Evolutionary conservation across 805 yeast species (phyloP).

Genomic region (Candida peoriensis): DNA sequence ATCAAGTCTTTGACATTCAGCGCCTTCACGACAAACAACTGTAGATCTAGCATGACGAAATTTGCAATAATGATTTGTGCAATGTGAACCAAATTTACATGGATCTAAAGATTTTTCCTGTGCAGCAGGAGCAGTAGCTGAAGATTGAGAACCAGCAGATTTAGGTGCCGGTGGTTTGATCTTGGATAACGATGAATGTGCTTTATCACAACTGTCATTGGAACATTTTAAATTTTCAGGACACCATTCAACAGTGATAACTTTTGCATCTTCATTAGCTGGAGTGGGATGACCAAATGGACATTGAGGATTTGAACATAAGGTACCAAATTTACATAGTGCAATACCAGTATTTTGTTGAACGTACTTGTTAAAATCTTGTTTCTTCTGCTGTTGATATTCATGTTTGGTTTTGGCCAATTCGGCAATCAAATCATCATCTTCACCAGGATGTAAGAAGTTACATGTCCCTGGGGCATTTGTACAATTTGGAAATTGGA

Average conservation of each 20-base stretch:
- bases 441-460: conserved; percentile 81
- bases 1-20: conserved; percentile 69
- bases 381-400: conserved; percentile 34
- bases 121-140: conserved; percentile 17
- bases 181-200: conserved; percentile 76
- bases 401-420: conserved; percentile 57
- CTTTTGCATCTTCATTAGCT: conserved; percentile 68
- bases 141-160: conserved; percentile 17
- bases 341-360: conserved; percentile 44
- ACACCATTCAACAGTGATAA: conserved; percentile 72
- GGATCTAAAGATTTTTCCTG: conserved; percentile 62
- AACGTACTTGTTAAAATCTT: conserved; percentile 18
- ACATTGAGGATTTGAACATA: conserved; percentile 75
- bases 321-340: conserved; percentile 70
- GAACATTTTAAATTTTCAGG: conserved; percentile 59
- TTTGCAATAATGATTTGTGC: conserved; percentile 75
- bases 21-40: conserved; percentile 78
- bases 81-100: conserved; percentile 72
- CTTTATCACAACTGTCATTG: conserved; percentile 58
- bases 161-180: conserved; percentile 31
- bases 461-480: conserved; percentile 80
- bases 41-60: conserved; percentile 78
- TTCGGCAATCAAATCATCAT: conserved; percentile 64
- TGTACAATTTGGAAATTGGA: conserved; percentile 71
- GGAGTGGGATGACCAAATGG: conserved; percentile 93